Evolutionary conservation across 2,329 filamentous ascomycete genomes (phyloP).

Genomic region (Tolypocladium guangdongense): DNA sequence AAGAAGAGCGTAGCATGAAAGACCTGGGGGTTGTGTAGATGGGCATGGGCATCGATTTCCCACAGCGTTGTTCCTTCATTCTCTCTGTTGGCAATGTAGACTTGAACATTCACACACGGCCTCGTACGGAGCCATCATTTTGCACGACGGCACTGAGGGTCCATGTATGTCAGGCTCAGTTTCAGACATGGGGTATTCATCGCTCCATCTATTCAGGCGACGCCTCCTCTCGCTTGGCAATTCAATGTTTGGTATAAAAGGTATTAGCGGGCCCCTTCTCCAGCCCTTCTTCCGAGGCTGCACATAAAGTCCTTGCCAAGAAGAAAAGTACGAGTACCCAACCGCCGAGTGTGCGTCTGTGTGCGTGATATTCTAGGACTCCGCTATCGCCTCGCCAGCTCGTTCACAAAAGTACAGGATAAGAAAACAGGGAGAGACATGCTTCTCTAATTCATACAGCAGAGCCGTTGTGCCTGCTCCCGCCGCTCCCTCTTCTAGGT

Average conservation of each 20-base stretch:
- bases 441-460: constrained; percentile 19
- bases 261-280: not conserved
- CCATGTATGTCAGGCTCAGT: not conserved
- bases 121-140: not conserved
- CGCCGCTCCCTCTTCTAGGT: constrained; percentile 1
- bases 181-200: not conserved
- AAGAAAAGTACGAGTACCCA: not conserved
- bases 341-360: not conserved
- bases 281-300: not conserved
- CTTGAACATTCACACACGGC: not conserved
- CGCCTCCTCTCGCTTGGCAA: not conserved
- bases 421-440: not conserved
- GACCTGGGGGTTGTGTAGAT: not conserved
- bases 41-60: not conserved
- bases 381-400: constrained; percentile 3
- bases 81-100: not conserved
- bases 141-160: too few species aligned
- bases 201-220: too few species aligned
- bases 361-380: constrained; percentile 1
- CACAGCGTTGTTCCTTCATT: not conserved
- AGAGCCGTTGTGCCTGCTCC: constrained; percentile 14
- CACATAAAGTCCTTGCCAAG: not conserved
- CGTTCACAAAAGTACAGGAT: not conserved
- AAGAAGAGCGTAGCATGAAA: not conserved
- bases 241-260: not conserved